These are phyloP conservation scores for Leccinum solheimii DNA, from an alignment of 1,284 basidiomycete species.

Conservation along the genomic window DNA sequence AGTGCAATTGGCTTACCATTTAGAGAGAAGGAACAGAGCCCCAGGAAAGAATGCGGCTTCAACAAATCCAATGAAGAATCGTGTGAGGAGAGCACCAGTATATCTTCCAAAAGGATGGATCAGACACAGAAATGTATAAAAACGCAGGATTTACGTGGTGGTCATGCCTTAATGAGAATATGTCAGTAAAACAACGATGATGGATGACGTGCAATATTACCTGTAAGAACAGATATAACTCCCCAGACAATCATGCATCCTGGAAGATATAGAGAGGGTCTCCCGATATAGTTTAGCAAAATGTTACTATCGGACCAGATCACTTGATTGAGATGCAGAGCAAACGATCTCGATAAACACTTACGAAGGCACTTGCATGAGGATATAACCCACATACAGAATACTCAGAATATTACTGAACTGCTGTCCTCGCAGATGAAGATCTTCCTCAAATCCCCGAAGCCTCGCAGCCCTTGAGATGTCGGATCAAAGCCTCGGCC, in stretches of 20 bases:
- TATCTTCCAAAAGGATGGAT: constrained; percentile 47
- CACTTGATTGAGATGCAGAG: neutral
- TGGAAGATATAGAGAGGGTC: constrained; percentile 76
- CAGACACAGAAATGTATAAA: constrained; percentile 10
- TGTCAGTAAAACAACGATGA: neutral
- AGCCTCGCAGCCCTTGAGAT: constrained; percentile 31
- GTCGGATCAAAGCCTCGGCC: constrained; percentile 4
- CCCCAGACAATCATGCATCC: constrained; percentile 76
- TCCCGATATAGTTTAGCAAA: constrained; percentile 69
- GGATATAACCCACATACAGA: constrained; percentile 69
- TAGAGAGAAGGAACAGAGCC: constrained; percentile 46
- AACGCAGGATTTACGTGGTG: constrained; percentile 22
- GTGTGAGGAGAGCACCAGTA: constrained; percentile 62
- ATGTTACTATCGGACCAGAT: constrained; percentile 54
- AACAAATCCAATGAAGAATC: constrained; percentile 70
- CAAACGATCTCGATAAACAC: neutral
- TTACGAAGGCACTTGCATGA: constrained; percentile 60
- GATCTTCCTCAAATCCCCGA: constrained; percentile 33
- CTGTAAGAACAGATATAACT: constrained; percentile 61
- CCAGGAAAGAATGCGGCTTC: constrained; percentile 80
- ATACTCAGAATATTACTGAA: constrained; percentile 74
- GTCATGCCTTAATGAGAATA: constrained; percentile 11
- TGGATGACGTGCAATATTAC: constrained; percentile 29
- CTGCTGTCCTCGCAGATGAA: constrained; percentile 44
- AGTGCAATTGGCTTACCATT: constrained; percentile 44